Evolutionary conservation across 306 rosid genomes (phyloP).

Genomic region (Cucumis hystrix): DNA sequence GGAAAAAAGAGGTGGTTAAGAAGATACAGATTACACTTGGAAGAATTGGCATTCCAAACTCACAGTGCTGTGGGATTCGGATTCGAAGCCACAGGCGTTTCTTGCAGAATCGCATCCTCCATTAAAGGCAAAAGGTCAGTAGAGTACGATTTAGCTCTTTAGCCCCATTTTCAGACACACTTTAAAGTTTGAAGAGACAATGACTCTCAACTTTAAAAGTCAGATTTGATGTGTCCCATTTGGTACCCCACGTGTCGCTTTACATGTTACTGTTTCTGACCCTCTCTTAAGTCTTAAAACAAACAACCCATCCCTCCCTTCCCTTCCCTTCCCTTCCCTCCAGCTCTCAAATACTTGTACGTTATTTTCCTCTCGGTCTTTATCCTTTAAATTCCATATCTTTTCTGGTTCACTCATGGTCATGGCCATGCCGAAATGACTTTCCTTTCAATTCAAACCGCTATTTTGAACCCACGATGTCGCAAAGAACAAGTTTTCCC

Average conservation of each 20-base stretch:
- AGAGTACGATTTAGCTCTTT: neutral
- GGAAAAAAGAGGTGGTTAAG: neutral
- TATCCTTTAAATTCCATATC: neutral
- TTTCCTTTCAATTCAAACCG: neutral
- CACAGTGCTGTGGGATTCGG: neutral
- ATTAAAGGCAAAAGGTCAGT: neutral
- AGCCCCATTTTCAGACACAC: neutral
- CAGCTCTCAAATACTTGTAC: neutral
- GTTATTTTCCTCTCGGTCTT: neutral
- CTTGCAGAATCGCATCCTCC: neutral
- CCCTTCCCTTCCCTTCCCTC: neutral
- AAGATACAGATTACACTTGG: neutral
- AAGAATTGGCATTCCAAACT: neutral
- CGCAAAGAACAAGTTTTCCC: neutral
- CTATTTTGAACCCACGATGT: neutral
- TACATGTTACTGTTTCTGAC: constrained; percentile 15
- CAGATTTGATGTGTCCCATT: constrained; percentile 36
- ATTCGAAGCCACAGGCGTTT: neutral
- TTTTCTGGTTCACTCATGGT: neutral
- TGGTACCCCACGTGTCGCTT: constrained; percentile 30
- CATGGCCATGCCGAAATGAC: neutral
- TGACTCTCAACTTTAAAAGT: neutral
- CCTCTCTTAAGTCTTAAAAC: neutral
- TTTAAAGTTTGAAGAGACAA: constrained; percentile 10
- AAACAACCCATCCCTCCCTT: neutral